phyloP scores from a whole-genome alignment of 2,329 filamentous ascomycete species.

The Polytolypa hystricis region DNA sequence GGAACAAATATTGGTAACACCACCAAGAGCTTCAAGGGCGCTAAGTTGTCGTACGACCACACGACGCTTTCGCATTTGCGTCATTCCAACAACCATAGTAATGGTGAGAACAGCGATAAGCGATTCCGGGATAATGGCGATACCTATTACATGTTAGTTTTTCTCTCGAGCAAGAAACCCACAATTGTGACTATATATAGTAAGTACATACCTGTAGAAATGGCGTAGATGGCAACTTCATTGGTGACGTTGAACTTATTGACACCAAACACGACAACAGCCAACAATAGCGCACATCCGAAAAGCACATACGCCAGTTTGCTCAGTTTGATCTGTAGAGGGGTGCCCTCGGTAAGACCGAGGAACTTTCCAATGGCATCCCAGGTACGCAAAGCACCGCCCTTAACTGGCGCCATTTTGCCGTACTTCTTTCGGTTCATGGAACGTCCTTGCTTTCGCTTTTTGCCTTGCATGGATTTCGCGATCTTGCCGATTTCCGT shows the following conservation, averaged over 20 bases:
- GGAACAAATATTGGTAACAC: conserved; percentile 47
- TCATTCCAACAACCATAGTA: conserved; percentile 47
- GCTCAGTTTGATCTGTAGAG: conserved; percentile 72
- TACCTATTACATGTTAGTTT: conserved; percentile 21
- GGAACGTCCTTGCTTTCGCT: conserved; percentile 28
- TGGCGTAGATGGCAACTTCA: conserved; percentile 50
- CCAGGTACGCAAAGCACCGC: conserved; percentile 36
- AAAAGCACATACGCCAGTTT: conserved; percentile 77
- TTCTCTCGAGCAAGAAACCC: conserved; percentile 1
- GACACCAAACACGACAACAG: conserved; percentile 52
- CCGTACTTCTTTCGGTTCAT: conserved; percentile 38
- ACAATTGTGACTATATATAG: not conserved
- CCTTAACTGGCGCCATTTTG: conserved; percentile 37
- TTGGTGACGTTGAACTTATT: conserved; percentile 45
- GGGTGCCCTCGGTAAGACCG: conserved; percentile 60
- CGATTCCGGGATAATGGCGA: conserved; percentile 54
- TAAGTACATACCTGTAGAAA: conserved; percentile 36
- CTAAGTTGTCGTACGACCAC: conserved; percentile 45
- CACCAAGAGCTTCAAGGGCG: conserved; percentile 46
- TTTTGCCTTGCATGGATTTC: conserved; percentile 43
- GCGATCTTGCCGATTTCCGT: conserved; percentile 54
- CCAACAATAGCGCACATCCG: conserved; percentile 52
- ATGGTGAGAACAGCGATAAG: conserved; percentile 53
- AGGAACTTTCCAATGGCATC: conserved; percentile 45
- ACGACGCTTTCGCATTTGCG: conserved; percentile 41